Evolutionary conservation across 2,329 filamentous ascomycete species (phyloP).

Genomic region (Orbilia javanica): DNA sequence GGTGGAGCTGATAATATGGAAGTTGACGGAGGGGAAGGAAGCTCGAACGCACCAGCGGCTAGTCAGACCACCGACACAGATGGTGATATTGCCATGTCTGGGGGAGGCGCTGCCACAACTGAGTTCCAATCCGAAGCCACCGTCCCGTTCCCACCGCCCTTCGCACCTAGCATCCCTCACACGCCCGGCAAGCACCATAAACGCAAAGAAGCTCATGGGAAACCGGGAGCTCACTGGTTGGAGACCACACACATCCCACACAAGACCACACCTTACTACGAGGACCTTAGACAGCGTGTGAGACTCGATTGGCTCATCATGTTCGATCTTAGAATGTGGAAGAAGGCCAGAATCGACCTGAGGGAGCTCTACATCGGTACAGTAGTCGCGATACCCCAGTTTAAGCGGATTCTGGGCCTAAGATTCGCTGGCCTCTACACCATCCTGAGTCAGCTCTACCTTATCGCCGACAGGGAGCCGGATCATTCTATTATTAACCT

Average conservation of each 20-base stretch:
- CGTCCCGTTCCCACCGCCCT: slow-evolving; percentile 69
- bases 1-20: slow-evolving; percentile 63
- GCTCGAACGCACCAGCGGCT: slow-evolving; percentile 63
- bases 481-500: slow-evolving; percentile 99
- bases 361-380: slow-evolving; percentile 96
- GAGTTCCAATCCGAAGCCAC: slow-evolving; percentile 64
- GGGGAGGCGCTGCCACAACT: slow-evolving; percentile 63
- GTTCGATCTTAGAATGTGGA: slow-evolving; percentile 96
- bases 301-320: slow-evolving; percentile 93
- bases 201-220: slow-evolving; percentile 67
- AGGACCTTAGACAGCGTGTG: slow-evolving; percentile 89
- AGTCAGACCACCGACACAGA: slow-evolving; percentile 64
- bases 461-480: slow-evolving; percentile 94
- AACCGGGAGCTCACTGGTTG: slow-evolving; percentile 79
- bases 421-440: slow-evolving; percentile 97
- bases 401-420: slow-evolving; percentile 92
- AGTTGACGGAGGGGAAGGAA: slow-evolving; percentile 65
- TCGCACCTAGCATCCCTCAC: slow-evolving; percentile 75
- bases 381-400: slow-evolving; percentile 92
- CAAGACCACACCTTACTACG: slow-evolving; percentile 76
- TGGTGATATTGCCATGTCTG: slow-evolving; percentile 68
- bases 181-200: slow-evolving; percentile 75
- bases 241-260: slow-evolving; percentile 79
- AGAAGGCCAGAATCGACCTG: slow-evolving; percentile 89
- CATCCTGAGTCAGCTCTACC: slow-evolving; percentile 89